Conservation (phyloP, 768 basidiomycete genomes). For the Auricularia cornea region DNA sequence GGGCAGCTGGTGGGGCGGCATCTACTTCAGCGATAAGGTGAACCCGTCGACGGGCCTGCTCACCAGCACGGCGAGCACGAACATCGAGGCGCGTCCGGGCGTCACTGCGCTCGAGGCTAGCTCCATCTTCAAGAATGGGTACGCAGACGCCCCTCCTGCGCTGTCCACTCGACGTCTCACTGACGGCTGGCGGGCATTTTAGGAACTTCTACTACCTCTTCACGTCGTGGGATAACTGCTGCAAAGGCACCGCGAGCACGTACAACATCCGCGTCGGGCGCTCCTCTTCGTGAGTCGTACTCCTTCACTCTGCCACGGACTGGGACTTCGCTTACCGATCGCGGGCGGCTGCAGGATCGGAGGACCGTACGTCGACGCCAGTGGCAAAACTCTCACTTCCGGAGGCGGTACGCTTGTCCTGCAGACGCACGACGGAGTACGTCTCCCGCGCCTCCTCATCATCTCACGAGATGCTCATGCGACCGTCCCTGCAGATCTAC, state of each 20-base stretch:
- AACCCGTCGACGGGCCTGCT: not conserved
- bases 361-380: slow-evolving; percentile 40
- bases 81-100: not conserved
- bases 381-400: slow-evolving; percentile 34
- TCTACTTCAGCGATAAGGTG: not conserved
- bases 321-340: not conserved
- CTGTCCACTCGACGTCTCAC: slow-evolving; percentile 39
- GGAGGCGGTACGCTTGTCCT: slow-evolving; percentile 50
- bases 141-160: not conserved
- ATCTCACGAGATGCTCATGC: not conserved
- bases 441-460: slow-evolving; percentile 3
- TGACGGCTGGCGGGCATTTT: slow-evolving; percentile 25
- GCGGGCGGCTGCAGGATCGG: slow-evolving; percentile 21
- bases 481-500: slow-evolving; percentile 34
- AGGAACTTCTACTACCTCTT: slow-evolving; percentile 47
- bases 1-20: slow-evolving; percentile 40
- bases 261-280: slow-evolving; percentile 55
- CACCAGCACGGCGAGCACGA: not conserved
- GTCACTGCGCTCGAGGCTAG: not conserved
- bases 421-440: slow-evolving; percentile 34
- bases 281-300: slow-evolving; percentile 29
- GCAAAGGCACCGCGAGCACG: slow-evolving; percentile 41
- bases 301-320: not conserved
- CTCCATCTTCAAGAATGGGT: not conserved
- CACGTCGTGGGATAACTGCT: slow-evolving; percentile 48